Percentiles rank a stretch among this genome's conserved stretches.
phyloP scores from a whole-genome alignment of 441 rosid species.

The Brassica hybrid region DNA sequence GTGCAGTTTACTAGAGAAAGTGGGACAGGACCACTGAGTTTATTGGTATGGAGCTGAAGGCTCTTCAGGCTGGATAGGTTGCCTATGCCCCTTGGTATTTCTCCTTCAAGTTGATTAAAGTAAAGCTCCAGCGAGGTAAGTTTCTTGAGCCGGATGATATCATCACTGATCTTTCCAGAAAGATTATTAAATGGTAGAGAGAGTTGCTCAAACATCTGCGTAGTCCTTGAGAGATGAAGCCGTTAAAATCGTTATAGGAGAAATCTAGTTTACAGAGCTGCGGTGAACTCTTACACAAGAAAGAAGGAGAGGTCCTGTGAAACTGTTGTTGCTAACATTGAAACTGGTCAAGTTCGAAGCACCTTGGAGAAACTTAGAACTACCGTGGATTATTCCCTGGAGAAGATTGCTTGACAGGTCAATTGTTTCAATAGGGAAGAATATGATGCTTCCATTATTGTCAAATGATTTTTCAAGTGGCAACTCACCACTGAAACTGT shows the following conservation, averaged over 20 bases:
- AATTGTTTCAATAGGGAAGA: background rate
- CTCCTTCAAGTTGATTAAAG: background rate
- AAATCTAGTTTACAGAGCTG: background rate
- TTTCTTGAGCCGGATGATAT: background rate
- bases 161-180: slow-evolving; percentile 1
- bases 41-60: background rate
- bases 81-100: background rate
- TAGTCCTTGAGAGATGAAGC: background rate
- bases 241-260: background rate
- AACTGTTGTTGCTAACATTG: background rate
- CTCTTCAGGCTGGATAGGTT: background rate
- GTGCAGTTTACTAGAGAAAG: background rate
- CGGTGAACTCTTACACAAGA: background rate
- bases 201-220: background rate
- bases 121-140: slow-evolving; percentile 1
- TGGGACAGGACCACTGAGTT: background rate
- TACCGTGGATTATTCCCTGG: background rate
- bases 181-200: background rate
- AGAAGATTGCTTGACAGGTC: background rate
- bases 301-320: background rate
- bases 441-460: background rate
- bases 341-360: background rate
- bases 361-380: background rate
- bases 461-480: background rate
- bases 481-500: background rate